Evolutionary conservation across 1,284 basidiomycete genomes (phyloP), one percentile per base, ranked within the genome.

Genomic region (Apiotrichum porosum): DNA sequence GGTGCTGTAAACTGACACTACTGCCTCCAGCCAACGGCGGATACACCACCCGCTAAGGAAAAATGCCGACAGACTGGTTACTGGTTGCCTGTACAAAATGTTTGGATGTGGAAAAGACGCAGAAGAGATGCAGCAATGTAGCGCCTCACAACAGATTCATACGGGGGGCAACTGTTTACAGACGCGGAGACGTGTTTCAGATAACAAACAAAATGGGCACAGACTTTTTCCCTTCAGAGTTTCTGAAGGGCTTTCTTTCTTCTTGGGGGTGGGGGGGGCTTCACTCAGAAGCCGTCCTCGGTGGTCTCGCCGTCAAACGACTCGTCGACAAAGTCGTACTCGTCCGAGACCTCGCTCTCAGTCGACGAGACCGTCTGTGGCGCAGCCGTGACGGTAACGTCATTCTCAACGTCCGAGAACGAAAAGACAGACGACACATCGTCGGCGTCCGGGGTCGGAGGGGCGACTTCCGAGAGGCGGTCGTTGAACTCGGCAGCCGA

Each of bases 1-100:
- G 13, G 3, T n/a, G 4, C 13, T 15, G 15, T 19, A 6, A 24
- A 37, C 48, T 50, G 17, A 50, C 45, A 13, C n/a, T n/a, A n/a
- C n/a, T n/a, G n/a, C n/a, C n/a, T 15, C 1, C 49, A 55, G 53
- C 53, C 15, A 55, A 55, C 37, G 53, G 53, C n/a, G 53, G 53
- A 14, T 55, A 55, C 53, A 55, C 53, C 21, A 55, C 53, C 12
- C 53, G 53, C 34, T 55, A 42, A 42, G 37, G n/a, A n/a, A n/a
- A n/a, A n/a, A n/a, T n/a, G n/a, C n/a, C n/a, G 10, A 23, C 9
- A 13, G 19, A 24, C 4, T 14, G 37, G 13, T 39, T 21, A n/a
- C n/a, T n/a, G n/a, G n/a, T n/a, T n/a, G n/a, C n/a, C n/a, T 26
- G 18, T 15, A 10, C n/a, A 18, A 39, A 18, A 39, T 13, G n/a